Conservation (phyloP, 306 rosid genomes). For the Potentilla sterilis region DNA sequence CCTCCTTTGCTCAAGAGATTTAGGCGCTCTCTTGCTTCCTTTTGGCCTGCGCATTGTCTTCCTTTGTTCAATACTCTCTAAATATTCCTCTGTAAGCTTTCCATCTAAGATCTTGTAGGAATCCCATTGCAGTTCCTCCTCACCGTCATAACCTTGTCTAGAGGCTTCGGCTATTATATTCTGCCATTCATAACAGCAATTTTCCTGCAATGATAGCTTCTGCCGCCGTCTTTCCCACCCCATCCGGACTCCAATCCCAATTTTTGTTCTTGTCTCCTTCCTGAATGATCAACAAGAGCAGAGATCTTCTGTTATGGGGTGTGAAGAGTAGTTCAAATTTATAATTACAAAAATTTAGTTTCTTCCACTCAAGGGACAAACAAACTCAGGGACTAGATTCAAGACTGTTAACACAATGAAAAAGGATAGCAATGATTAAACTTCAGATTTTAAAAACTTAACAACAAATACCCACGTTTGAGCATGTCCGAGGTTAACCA, state of each 20-base stretch:
- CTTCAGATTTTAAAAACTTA: constrained; percentile 12
- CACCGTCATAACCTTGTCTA: constrained; percentile 60
- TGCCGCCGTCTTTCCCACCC: constrained; percentile 68
- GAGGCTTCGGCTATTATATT: constrained; percentile 81
- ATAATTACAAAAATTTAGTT: neutral
- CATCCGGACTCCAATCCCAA: constrained; percentile 68
- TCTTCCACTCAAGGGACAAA: neutral
- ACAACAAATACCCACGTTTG: constrained; percentile 63
- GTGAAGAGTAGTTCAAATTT: neutral
- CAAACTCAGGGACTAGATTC: neutral
- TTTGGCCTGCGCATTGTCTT: constrained; percentile 41
- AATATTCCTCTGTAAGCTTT: constrained; percentile 64
- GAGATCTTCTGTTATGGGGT: neutral
- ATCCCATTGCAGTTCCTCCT: constrained; percentile 82
- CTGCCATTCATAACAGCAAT: constrained; percentile 77
- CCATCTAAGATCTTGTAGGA: constrained; percentile 56
- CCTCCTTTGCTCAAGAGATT: constrained; percentile 82
- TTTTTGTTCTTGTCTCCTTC: constrained; percentile 67
- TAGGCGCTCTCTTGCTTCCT: constrained; percentile 72
- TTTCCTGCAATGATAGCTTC: constrained; percentile 57
- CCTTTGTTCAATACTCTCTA: constrained; percentile 56
- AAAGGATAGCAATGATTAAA: constrained; percentile 8
- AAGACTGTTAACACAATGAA: neutral
- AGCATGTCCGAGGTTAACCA: constrained; percentile 75
- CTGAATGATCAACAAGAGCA: constrained; percentile 45